Base-by-base conservation (phyloP, 768 basidiomycete species). In the Trametes villosa region DNA sequence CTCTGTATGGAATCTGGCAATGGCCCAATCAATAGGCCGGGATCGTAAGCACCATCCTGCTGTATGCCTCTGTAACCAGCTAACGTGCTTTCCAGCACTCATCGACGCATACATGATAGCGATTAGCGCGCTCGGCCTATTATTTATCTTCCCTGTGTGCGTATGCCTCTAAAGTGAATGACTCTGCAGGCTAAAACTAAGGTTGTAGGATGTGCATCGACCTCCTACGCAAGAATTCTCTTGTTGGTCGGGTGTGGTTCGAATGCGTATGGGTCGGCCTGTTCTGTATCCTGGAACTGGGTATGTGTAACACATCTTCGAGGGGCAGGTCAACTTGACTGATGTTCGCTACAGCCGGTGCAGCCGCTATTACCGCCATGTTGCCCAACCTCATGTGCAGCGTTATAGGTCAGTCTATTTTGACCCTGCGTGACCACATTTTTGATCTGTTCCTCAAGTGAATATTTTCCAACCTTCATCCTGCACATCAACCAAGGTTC, bases 161-260 rank as follows among this genome's bases (percentile, higher is more conserved):
- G 85, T 75, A 1, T 54, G 9, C 2, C 34, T 42, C 44, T 26
- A 33, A 34, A 3, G n/a, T 4, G 33, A 13, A 38, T 36, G 22
- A 24, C n/a, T 17, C n/a, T n/a, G n/a, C 44, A 47, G 7, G 2
- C 30, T 41, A 20, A 51, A 27, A 34, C 50, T 53, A 20, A 57
- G 46, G 18, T 50, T n/a, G 55, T 48, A 84, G 83, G 68, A 79
- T 82, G 45, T 86, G 87, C 62, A 70, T 84, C 38, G 88, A 91
- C 71, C 71, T 90, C 34, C 67, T 82, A 24, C 78, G 79, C 20
- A 78, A 74, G 60, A 74, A 81, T 70, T 72, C 82, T 8, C 69
- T 87, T 44, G 79, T 84, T 22, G 80, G 81, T 24, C 81, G 79
- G n/a, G 83, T 91, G 17, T 89, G 87, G 86, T 87, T 91, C 63